These are phyloP conservation scores for Gossypium herbaceum DNA, from an alignment of 345 rosid species.

Conservation along the genomic window DNA sequence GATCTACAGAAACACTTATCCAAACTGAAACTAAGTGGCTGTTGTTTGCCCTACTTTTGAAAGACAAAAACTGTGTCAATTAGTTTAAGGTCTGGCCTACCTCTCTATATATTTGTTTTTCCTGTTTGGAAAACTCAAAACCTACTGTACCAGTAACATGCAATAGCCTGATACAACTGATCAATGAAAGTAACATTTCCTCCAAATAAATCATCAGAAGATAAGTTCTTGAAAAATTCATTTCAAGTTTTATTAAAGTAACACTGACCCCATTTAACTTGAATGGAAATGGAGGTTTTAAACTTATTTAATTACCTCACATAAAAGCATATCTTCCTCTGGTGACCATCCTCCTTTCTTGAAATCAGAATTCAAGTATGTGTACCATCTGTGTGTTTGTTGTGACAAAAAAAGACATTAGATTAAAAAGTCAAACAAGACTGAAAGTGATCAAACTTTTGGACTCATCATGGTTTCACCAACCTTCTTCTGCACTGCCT, in stretches of 20 bases:
- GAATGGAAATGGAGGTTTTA: neutral
- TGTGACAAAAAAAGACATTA: constrained; percentile 15
- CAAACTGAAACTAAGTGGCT: constrained; percentile 12
- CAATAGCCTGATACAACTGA: constrained; percentile 9
- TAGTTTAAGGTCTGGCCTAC: constrained; percentile 27
- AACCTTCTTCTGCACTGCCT: constrained; percentile 98
- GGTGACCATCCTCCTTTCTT: constrained; percentile 99
- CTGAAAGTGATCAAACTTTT: constrained; percentile 16
- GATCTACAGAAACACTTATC: constrained; percentile 9
- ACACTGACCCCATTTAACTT: neutral
- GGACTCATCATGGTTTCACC: constrained; percentile 16
- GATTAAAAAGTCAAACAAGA: constrained; percentile 8
- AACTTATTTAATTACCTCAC: constrained; percentile 54
- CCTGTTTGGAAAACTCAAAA: constrained; percentile 19
- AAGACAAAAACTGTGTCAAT: constrained; percentile 19
- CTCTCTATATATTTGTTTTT: neutral
- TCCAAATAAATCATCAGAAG: constrained; percentile 6
- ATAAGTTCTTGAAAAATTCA: neutral
- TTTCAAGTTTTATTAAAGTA: neutral
- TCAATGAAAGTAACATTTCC: constrained; percentile 14
- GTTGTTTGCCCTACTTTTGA: constrained; percentile 20
- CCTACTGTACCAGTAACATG: constrained; percentile 6
- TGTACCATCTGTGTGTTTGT: constrained; percentile 71
- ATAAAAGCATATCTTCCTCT: constrained; percentile 88
- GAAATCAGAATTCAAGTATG: constrained; percentile 93